Base-by-base conservation (phyloP, 805 yeast species). In the Cyberlindnera americana region DNA sequence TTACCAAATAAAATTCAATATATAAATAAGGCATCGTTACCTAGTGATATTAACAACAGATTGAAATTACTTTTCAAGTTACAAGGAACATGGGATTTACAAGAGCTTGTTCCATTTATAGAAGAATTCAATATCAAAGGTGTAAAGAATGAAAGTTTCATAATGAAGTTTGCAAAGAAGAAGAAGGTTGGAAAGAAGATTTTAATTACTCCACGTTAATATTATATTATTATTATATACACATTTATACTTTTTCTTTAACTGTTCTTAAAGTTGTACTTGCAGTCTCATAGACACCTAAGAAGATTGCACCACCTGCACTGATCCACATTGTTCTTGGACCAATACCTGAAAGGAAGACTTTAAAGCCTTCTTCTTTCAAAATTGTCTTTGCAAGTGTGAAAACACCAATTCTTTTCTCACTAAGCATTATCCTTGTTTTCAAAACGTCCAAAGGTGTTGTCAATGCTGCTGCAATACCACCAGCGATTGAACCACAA, bases 321-420 rank as follows among this genome's bases (percentile, higher is more conserved):
- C 95, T 82, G 41, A 93, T 91, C 99, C 99, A 93, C 77, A 85
- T 71, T 0, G 97, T 90, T 60, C 99, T 73, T 5, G 99, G 98
- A 1, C 95, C 97, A 19, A 91, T 72, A 12, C 99, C 99, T 35
- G 75, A 75, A 57, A 78, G 75, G 49, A 93, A 88, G 1, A 83
- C 88, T 7, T 58, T 50, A 29, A 68, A 64, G 0, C 97, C 97
- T 58, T 89, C 96, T 40, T 84, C 89, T 16, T 56, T 58, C n/a
- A 71, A 61, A 35, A 90, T 72, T 10, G 65, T 69, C 24, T 56
- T 62, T 2, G 82, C 76, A 43, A 89, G 60, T 11, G 59, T 50
- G 5, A 61, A 29, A 0, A 79, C 62, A 0, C 81, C 62, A 0
- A 78, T 61, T 14, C 63, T 61, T 31, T 76, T 64, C 30, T 75